Percentiles rank a stretch among this genome's conserved stretches.
phyloP scores from a whole-genome alignment of 352 stramenopile genomes.

The Pythium rishiriense region DNA sequence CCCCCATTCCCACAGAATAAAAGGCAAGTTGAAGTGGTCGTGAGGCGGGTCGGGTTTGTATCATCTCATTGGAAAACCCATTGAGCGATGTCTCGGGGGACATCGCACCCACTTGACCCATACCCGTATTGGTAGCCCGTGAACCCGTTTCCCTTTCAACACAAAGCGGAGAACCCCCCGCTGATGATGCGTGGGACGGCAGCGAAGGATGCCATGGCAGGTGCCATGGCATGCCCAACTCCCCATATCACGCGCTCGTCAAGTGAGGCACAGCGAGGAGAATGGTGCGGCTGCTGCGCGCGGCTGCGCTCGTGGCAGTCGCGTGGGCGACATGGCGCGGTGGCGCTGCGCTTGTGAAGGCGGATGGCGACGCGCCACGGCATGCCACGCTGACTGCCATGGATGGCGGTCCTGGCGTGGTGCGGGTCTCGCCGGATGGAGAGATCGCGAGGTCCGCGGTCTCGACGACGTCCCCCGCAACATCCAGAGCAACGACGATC shows the following conservation, averaged over 20 bases:
- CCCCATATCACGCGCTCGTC: background rate
- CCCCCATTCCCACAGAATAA: background rate
- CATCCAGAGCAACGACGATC: background rate
- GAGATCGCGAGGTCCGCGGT: background rate
- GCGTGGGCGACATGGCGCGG: background rate
- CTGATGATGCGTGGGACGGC: background rate
- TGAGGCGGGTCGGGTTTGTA: too few relatives aligned
- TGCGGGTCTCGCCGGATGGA: background rate
- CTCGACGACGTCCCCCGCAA: background rate
- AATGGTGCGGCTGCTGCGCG: background rate
- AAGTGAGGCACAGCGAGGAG: too few relatives aligned
- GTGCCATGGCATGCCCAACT: too few relatives aligned
- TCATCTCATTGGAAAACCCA: too few relatives aligned
- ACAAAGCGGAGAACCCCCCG: background rate
- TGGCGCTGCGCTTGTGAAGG: background rate
- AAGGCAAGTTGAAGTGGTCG: background rate
- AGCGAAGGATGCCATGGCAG: too few relatives aligned
- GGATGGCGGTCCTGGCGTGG: too few relatives aligned
- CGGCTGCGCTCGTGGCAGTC: background rate
- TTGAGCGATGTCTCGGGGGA: too few relatives aligned
- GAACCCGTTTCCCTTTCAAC: slow-evolving; percentile 7
- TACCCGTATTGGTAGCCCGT: background rate
- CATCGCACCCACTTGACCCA: background rate
- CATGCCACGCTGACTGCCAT: background rate
- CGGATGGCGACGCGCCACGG: background rate